Evolutionary conservation across 345 rosid species (phyloP).

Genomic region (Euphorbia pulcherrima): DNA sequence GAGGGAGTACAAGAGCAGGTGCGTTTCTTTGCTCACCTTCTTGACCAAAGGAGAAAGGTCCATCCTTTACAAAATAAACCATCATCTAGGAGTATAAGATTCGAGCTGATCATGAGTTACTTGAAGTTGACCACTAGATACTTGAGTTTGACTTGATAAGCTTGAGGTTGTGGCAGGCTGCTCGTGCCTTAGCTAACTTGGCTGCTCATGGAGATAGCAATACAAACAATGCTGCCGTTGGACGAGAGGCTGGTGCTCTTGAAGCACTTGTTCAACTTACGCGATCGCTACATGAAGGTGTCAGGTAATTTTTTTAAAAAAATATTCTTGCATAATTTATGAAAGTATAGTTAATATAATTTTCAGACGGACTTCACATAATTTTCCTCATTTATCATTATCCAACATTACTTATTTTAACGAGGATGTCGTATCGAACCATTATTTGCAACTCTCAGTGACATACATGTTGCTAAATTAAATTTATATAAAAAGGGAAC

Average conservation of each 20-base stretch:
- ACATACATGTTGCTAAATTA: too few relatives aligned
- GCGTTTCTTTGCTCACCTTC: not conserved
- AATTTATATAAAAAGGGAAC: not conserved
- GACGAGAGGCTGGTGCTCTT: slow-evolving; percentile 88
- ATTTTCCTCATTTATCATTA: not conserved
- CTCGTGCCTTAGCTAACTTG: slow-evolving; percentile 89
- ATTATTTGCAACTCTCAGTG: not conserved
- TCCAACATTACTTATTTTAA: not conserved
- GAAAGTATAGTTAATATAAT: not conserved
- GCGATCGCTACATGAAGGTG: slow-evolving; percentile 82
- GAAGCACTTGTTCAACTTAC: slow-evolving; percentile 90
- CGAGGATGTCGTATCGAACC: not conserved
- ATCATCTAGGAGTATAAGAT: too few relatives aligned
- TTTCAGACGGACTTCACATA: not conserved
- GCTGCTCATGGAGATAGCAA: slow-evolving; percentile 99
- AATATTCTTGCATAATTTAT: not conserved
- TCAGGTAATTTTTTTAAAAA: slow-evolving; percentile 44
- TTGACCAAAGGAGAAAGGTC: not conserved
- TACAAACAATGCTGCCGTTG: slow-evolving; percentile 86
- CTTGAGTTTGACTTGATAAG: not conserved
- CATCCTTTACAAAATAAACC: not conserved
- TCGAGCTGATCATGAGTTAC: too few relatives aligned
- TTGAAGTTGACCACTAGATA: not conserved
- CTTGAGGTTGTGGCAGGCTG: slow-evolving; percentile 47
- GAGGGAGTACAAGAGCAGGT: slow-evolving; percentile 47